phyloP scores from a whole-genome alignment of 225 moss, liverwort and hornwort genomes.

The Pseudisothecium myosuroides region DNA sequence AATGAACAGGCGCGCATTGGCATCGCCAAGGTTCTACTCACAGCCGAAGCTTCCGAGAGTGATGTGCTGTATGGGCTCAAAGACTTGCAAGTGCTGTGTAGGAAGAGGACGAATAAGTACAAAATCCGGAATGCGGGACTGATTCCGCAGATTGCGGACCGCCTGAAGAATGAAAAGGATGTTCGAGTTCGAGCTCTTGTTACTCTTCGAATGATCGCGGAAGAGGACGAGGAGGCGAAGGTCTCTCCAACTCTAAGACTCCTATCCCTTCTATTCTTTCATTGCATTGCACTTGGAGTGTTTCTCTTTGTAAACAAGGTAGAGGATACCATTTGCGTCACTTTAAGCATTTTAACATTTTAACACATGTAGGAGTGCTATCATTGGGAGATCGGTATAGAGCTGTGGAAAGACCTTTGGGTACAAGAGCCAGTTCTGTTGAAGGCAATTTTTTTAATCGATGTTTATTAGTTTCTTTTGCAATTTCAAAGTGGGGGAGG shows the following conservation, averaged over 20 bases:
- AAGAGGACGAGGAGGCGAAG: constrained; percentile 78
- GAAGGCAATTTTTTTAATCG: neutral
- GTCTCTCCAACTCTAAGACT: neutral
- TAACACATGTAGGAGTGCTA: neutral
- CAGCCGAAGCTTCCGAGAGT: constrained; percentile 29
- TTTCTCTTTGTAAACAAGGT: neutral
- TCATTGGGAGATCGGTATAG: neutral
- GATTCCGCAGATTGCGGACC: constrained; percentile 62
- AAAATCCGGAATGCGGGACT: constrained; percentile 52
- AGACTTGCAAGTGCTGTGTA: constrained; percentile 56
- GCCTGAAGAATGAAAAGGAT: constrained; percentile 61
- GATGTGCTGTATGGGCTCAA: constrained; percentile 68
- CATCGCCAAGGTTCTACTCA: constrained; percentile 45
- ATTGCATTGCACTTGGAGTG: neutral
- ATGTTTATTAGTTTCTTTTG: neutral
- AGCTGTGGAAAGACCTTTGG: neutral
- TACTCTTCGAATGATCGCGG: constrained; percentile 45
- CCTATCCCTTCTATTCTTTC: neutral
- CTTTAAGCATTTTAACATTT: neutral
- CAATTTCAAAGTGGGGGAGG: neutral
- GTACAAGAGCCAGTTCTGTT: neutral
- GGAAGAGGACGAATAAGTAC: constrained; percentile 63
- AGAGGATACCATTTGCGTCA: neutral
- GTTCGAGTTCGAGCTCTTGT: constrained; percentile 57
- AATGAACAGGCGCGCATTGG: constrained; percentile 73